Conservation (phyloP, 331 rosid species). For the Rhamnella rubrinervis region DNA sequence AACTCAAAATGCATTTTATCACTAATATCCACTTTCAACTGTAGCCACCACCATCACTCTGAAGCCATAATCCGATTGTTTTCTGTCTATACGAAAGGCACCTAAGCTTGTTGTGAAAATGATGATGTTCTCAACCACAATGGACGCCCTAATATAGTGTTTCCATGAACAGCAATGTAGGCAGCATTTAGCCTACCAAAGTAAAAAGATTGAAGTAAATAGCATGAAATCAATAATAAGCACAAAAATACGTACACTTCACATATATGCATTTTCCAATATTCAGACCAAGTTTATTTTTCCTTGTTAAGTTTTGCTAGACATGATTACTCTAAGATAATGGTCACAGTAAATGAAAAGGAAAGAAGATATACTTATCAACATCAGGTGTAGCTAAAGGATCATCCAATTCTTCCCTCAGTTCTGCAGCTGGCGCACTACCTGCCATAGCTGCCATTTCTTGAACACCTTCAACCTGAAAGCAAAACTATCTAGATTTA, state of each 20-base stretch:
- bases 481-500: not conserved
- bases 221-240: not conserved
- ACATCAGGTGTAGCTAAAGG: slow-evolving; percentile 80
- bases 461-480: slow-evolving; percentile 82
- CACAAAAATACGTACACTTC: not conserved
- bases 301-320: not conserved
- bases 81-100: no score
- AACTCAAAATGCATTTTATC: no score
- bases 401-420: slow-evolving; percentile 70
- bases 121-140: slow-evolving; percentile 64
- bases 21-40: no score
- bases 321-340: not conserved
- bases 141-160: slow-evolving; percentile 55
- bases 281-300: not conserved
- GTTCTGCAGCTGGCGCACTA: slow-evolving; percentile 48
- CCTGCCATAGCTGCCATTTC: slow-evolving; percentile 57
- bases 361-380: slow-evolving; percentile 46
- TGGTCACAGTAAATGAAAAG: not conserved
- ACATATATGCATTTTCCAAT: no score
- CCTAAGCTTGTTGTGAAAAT: slow-evolving; percentile 54
- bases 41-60: no score
- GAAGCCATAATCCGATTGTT: no score
- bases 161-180: slow-evolving; percentile 67
- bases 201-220: slow-evolving; percentile 22
- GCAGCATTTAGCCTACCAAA: slow-evolving; percentile 73